phyloP scores from a whole-genome alignment of 2,329 filamentous ascomycete genomes.

The Fusarium austroafricanum region DNA sequence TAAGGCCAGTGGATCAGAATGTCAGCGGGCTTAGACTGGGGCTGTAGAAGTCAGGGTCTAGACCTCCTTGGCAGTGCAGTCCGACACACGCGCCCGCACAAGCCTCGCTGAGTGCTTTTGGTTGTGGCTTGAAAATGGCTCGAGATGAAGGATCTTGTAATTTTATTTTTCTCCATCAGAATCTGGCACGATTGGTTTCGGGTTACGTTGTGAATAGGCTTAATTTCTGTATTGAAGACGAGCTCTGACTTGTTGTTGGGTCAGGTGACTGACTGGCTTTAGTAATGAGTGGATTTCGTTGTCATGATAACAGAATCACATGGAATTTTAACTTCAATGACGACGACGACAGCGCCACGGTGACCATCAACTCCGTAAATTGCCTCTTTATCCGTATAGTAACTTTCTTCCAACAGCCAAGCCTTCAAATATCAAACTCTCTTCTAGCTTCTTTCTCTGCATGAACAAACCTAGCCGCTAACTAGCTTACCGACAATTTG shows the following conservation, averaged over 20 bases:
- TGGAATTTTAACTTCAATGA: not conserved
- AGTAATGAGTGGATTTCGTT: not conserved
- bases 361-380: not conserved
- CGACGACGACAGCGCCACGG: not conserved
- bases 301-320: not conserved
- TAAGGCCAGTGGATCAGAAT: not conserved
- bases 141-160: not conserved
- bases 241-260: not conserved
- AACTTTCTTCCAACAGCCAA: not conserved
- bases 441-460: not conserved
- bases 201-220: not conserved
- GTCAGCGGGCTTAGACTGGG: slow-evolving; percentile 9
- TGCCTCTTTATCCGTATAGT: too few species aligned
- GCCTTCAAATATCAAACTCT: not conserved
- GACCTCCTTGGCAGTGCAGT: slow-evolving; percentile 24
- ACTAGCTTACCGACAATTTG: not conserved
- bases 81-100: not conserved
- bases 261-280: slow-evolving; percentile 14
- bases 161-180: too few species aligned
- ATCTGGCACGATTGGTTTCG: too few species aligned
- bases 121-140: not conserved
- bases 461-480: not conserved
- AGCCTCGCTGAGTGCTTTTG: not conserved
- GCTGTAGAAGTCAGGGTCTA: not conserved
- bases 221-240: not conserved